Evolutionary conservation across 441 rosid species (phyloP), one percentile per base, ranked within the genome.

Genomic region (Daphne laureola): DNA sequence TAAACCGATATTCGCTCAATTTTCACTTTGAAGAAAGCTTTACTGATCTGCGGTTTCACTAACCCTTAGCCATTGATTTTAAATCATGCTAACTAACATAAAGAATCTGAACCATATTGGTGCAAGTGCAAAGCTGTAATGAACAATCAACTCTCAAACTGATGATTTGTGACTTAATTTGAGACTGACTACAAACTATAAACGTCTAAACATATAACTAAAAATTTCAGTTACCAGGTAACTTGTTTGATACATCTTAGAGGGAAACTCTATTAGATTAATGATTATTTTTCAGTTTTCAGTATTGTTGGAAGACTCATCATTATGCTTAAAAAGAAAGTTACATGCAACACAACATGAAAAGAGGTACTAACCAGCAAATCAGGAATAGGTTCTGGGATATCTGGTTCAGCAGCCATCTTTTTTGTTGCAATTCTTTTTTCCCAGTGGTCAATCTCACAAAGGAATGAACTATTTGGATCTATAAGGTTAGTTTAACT

Each of bases 361-460:
- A 53, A 59, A 17, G 8, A 43, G 51, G 17, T 48, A 23, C 23
- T 26, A 14, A 74, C 54, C 78, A 83, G 90, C 86, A 36, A 55
- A 56, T 68, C 14, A 26, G 74, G 48, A 25, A 54, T 43, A 17
- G 75, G 52, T 74, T 81, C 81, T 47, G 65, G 66, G 51, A 60
- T 67, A 45, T 72, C 78, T 54, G 66, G 72, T 79, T 63, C 87
- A 52, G 81, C 77, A 49, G 79, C 83, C 94, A 82, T 81, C 59
- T 67, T 31, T 53, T 46, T 72, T 72, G 74, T 68, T 75, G 67
- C 72, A 53, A 60, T 31, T 59, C 48, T 15, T 4, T 63, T 57
- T 21, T 21, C 27, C 12, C 12, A 14, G 55, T 47, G 42, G 55
- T 43, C 38, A 63, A 4, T 54, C 38, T 36, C 40, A 36, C 40